Evolutionary conservation across 768 basidiomycete genomes (phyloP).

Genomic region (Boletus sensibilis): DNA sequence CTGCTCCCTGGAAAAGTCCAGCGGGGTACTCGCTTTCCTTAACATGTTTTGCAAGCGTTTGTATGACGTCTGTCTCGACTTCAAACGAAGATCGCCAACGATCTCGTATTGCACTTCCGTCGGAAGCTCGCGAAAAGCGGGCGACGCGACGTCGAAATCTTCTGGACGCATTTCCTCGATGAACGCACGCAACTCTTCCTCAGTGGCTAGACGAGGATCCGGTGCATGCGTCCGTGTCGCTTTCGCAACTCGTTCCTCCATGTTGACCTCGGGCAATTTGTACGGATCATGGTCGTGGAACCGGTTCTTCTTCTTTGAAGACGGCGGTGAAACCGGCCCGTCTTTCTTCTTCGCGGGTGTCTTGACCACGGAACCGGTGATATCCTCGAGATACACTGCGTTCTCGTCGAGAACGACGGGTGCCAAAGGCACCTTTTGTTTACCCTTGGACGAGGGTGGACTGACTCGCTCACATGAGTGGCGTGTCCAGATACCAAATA

Average conservation of each 20-base stretch:
- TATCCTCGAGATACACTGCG: slow-evolving; percentile 87
- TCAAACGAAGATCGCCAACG: slow-evolving; percentile 90
- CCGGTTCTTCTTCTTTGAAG: slow-evolving; percentile 57
- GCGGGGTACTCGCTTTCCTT: slow-evolving; percentile 67
- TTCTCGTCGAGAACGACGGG: slow-evolving; percentile 63
- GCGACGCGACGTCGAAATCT: slow-evolving; percentile 89
- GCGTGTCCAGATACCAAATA: background rate
- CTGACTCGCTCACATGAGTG: slow-evolving; percentile 9
- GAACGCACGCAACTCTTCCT: slow-evolving; percentile 88
- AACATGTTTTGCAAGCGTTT: slow-evolving; percentile 91
- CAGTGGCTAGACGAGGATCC: slow-evolving; percentile 93
- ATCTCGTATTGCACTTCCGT: slow-evolving; percentile 99
- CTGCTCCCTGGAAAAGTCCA: slow-evolving; percentile 97
- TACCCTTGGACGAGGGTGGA: slow-evolving; percentile 38
- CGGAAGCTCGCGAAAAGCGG: slow-evolving; percentile 88
- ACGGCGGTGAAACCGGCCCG: slow-evolving; percentile 40
- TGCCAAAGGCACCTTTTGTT: slow-evolving; percentile 44
- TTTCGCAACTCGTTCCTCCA: slow-evolving; percentile 61
- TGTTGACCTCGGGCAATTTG: slow-evolving; percentile 78
- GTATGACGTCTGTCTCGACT: slow-evolving; percentile 93
- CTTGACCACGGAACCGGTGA: slow-evolving; percentile 53
- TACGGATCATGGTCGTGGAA: slow-evolving; percentile 90
- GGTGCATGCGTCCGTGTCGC: slow-evolving; percentile 61
- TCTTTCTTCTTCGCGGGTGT: slow-evolving; percentile 43
- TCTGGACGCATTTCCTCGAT: slow-evolving; percentile 96